Evolutionary conservation across 2,329 filamentous ascomycete species (phyloP).

Genomic region (Exophiala xenobiotica): DNA sequence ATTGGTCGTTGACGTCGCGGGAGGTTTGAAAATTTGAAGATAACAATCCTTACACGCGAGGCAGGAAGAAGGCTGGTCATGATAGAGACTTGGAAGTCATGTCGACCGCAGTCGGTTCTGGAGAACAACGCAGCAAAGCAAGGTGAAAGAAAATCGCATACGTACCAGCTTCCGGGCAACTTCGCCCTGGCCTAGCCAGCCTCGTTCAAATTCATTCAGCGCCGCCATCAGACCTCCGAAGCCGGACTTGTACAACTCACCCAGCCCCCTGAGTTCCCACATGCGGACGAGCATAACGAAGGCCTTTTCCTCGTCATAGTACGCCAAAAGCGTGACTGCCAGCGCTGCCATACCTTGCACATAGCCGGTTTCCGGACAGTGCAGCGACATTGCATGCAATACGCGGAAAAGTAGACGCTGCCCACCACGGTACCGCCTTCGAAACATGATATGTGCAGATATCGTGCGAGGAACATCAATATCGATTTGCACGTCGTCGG

Average conservation of each 20-base stretch:
- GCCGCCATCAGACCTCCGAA: constrained; percentile 86
- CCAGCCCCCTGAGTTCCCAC: constrained; percentile 84
- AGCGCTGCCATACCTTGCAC: constrained; percentile 97
- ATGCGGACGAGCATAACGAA: constrained; percentile 97
- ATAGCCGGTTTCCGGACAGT: constrained; percentile 88
- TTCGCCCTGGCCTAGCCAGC: constrained; percentile 77
- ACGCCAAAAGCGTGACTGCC: constrained; percentile 88
- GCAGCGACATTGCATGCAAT: constrained; percentile 84
- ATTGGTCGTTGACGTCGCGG: too few relatives aligned
- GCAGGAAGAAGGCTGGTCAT: too few relatives aligned
- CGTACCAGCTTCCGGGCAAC: constrained; percentile 78
- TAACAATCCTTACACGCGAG: too few relatives aligned
- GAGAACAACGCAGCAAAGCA: too few relatives aligned
- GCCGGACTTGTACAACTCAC: constrained; percentile 76
- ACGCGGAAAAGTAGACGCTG: constrained; percentile 91
- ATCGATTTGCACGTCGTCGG: constrained; percentile 95
- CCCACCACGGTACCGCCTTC: constrained; percentile 83
- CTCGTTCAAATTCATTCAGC: constrained; percentile 76
- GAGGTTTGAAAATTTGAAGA: too few relatives aligned
- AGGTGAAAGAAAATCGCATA: constrained; percentile 26
- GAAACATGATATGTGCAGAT: constrained; percentile 95
- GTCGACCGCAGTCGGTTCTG: too few relatives aligned
- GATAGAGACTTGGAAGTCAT: too few relatives aligned
- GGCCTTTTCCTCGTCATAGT: constrained; percentile 90
- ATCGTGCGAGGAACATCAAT: constrained; percentile 95